These are phyloP conservation scores for Penicillium brasilianum DNA, from an alignment of 2,329 filamentous ascomycete genomes.

Conservation along the genomic window DNA sequence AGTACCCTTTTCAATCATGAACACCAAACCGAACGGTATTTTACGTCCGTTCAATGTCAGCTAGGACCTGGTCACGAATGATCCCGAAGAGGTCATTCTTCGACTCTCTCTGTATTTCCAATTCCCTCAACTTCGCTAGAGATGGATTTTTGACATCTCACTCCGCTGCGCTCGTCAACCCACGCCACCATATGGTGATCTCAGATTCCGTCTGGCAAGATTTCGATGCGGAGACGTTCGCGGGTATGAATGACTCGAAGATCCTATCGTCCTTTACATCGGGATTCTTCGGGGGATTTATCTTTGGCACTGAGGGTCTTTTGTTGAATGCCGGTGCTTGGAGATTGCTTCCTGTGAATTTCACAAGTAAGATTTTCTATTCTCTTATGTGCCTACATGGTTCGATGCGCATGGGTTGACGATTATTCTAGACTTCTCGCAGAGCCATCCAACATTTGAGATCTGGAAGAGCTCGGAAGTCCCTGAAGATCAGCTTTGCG, in stretches of 20 bases:
- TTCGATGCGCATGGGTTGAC: too few relatives aligned
- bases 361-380: neutral
- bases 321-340: neutral
- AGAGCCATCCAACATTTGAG: neutral
- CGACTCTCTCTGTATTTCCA: neutral
- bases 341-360: slow-evolving; percentile 6
- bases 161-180: slow-evolving; percentile 20
- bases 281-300: slow-evolving; percentile 25
- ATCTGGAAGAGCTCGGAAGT: neutral
- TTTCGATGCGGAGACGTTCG: slow-evolving; percentile 15
- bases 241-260: slow-evolving; percentile 20
- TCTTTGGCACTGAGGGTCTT: slow-evolving; percentile 20
- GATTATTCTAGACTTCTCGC: neutral
- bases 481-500: slow-evolving; percentile 19
- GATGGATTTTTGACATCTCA: neutral
- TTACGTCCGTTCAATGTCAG: neutral
- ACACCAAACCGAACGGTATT: neutral
- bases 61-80: slow-evolving; percentile 1
- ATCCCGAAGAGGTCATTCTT: slow-evolving; percentile 2
- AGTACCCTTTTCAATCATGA: neutral
- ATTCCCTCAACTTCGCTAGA: neutral
- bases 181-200: slow-evolving; percentile 19
- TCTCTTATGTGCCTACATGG: too few relatives aligned
- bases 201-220: slow-evolving; percentile 22
- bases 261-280: slow-evolving; percentile 22